Evolutionary conservation across 768 basidiomycete genomes (phyloP).

Genomic region (Russula earlei): DNA sequence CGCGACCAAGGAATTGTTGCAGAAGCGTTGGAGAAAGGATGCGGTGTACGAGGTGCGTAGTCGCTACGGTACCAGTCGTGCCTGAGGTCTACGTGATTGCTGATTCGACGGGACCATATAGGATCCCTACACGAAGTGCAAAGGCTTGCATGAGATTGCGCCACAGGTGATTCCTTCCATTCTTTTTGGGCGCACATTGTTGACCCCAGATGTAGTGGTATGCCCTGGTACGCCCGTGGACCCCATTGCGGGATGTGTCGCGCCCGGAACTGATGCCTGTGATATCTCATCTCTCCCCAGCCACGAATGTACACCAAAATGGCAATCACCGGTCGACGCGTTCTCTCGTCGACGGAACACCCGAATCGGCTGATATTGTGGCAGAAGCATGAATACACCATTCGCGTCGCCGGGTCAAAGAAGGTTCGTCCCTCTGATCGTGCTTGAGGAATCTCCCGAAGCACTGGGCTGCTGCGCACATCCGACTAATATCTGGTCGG

Average conservation of each 20-base stretch:
- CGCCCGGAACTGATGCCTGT: background rate
- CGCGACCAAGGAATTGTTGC: conserved; percentile 44
- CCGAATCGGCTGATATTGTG: conserved; percentile 55
- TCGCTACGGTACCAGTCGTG: conserved; percentile 9
- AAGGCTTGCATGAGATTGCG: conserved; percentile 20
- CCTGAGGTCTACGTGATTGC: conserved; percentile 21
- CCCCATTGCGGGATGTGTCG: background rate
- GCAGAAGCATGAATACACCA: conserved; percentile 53
- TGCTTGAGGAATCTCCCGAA: too few relatives aligned
- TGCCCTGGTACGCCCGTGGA: conserved; percentile 34
- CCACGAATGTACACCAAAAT: conserved; percentile 46
- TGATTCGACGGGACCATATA: conserved; percentile 32
- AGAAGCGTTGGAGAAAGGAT: conserved; percentile 43
- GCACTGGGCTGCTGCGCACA: background rate
- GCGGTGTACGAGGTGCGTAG: conserved; percentile 50
- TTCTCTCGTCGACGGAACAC: conserved; percentile 47
- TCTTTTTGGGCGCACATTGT: background rate
- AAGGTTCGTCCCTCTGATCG: conserved; percentile 31
- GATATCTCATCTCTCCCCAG: conserved; percentile 26
- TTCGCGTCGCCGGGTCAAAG: conserved; percentile 41
- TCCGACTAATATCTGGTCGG: background rate
- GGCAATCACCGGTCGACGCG: conserved; percentile 39
- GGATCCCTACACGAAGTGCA: conserved; percentile 15
- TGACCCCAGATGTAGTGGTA: conserved; percentile 35
- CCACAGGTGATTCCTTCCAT: conserved; percentile 17